Evolutionary conservation across 2,329 filamentous ascomycete species (phyloP).

Genomic region (Penicillium sp.): DNA sequence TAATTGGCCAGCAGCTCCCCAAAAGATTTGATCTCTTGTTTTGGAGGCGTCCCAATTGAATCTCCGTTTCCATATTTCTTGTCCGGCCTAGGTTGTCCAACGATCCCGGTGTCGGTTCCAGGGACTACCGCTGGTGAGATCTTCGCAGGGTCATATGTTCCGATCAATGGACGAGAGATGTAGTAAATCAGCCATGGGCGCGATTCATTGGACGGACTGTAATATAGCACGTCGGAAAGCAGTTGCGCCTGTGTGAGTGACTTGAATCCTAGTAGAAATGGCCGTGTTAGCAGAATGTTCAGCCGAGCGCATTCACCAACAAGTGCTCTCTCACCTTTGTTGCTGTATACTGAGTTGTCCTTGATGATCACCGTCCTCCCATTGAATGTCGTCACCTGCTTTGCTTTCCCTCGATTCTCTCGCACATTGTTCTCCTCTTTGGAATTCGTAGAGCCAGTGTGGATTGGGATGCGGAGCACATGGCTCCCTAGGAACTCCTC

Average conservation of each 20-base stretch:
- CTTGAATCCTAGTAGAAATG: slow-evolving; percentile 70
- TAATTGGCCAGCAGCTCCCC: slow-evolving; percentile 87
- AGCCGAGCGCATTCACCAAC: background rate
- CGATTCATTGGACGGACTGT: slow-evolving; percentile 81
- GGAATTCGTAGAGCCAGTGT: slow-evolving; percentile 46
- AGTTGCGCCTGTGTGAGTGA: slow-evolving; percentile 84
- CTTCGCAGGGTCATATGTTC: slow-evolving; percentile 72
- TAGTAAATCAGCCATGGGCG: slow-evolving; percentile 97
- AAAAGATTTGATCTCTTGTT: slow-evolving; percentile 90
- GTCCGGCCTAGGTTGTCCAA: slow-evolving; percentile 18
- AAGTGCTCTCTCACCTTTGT: slow-evolving; percentile 71
- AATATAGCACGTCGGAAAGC: slow-evolving; percentile 79
- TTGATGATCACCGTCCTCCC: slow-evolving; percentile 92
- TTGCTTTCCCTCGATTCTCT: slow-evolving; percentile 87
- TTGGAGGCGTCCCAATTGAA: slow-evolving; percentile 48
- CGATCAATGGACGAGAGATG: slow-evolving; percentile 84
- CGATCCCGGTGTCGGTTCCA: slow-evolving; percentile 39
- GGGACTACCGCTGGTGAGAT: slow-evolving; percentile 63
- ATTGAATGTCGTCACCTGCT: slow-evolving; percentile 90
- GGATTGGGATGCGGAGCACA: slow-evolving; percentile 77
- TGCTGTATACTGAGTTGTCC: slow-evolving; percentile 88
- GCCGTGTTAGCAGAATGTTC: slow-evolving; percentile 16
- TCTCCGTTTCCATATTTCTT: slow-evolving; percentile 29
- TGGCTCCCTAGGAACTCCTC: slow-evolving; percentile 97
- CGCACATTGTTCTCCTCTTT: slow-evolving; percentile 66